Conservation (phyloP, 768 basidiomycete species). For the Galerina marginata region DNA sequence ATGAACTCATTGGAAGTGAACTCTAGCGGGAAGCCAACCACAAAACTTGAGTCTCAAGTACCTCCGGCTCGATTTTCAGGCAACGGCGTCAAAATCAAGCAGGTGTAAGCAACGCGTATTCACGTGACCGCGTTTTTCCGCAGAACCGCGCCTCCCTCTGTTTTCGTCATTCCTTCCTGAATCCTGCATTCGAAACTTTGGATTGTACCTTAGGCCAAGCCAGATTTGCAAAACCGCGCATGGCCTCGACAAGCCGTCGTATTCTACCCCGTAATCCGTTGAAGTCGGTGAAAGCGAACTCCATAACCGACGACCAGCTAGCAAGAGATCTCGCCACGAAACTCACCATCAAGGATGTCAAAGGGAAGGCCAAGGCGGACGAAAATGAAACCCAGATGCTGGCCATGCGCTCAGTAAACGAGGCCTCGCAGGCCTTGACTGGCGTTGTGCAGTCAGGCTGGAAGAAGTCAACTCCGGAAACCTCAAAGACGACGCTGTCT, state of each 20-base stretch:
- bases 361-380: constrained; percentile 36
- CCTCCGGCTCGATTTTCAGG: too few relatives aligned
- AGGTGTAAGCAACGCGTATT: not conserved
- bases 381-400: constrained; percentile 31
- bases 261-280: constrained; percentile 12
- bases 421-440: constrained; percentile 63
- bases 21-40: too few relatives aligned
- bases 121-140: constrained; percentile 2
- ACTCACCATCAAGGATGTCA: constrained; percentile 23
- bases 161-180: not conserved
- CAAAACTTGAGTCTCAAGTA: too few relatives aligned
- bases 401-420: constrained; percentile 71
- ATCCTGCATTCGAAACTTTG: not conserved
- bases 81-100: not conserved
- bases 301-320: constrained; percentile 18
- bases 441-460: constrained; percentile 60
- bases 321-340: constrained; percentile 19
- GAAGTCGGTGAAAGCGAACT: constrained; percentile 14
- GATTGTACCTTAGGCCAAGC: too few relatives aligned
- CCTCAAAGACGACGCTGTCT: constrained; percentile 34
- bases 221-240: not conserved
- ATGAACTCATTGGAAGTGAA: too few relatives aligned
- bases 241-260: constrained; percentile 15
- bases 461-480: constrained; percentile 46
- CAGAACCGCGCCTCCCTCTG: not conserved